phyloP scores from a whole-genome alignment of 1,284 basidiomycete species.

The Puccinia hordei region DNA sequence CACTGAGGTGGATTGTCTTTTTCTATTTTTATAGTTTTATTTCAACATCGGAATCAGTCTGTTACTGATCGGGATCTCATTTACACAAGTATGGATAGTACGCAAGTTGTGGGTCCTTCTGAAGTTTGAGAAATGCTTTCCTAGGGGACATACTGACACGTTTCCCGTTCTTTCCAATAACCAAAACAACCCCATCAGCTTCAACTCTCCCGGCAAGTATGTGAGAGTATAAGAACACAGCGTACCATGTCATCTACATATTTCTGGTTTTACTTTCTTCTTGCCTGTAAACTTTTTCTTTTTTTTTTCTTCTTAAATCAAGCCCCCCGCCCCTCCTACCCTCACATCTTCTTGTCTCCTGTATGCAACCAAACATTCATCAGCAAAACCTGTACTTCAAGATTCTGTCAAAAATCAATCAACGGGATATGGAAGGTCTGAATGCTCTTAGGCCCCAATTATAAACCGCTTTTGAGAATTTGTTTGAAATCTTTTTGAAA shows the following conservation, averaged over 20 bases:
- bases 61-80: slow-evolving; percentile 47
- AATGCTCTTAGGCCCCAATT: too few relatives aligned
- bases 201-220: slow-evolving; percentile 50
- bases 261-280: slow-evolving; percentile 1
- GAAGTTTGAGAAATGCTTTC: background rate
- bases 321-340: too few relatives aligned
- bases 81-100: slow-evolving; percentile 50
- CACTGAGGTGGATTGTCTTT: background rate
- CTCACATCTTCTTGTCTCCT: background rate
- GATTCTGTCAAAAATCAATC: too few relatives aligned
- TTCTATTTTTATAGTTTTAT: slow-evolving; percentile 39
- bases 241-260: background rate
- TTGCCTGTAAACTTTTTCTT: background rate
- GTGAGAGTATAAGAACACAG: slow-evolving; percentile 36
- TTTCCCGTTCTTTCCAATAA: background rate
- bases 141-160: background rate
- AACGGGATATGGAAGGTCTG: too few relatives aligned
- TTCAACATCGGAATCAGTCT: slow-evolving; percentile 45
- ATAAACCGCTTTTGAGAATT: too few relatives aligned
- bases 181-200: slow-evolving; percentile 11
- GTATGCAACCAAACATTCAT: background rate
- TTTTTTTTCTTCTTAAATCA: background rate
- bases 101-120: slow-evolving; percentile 46
- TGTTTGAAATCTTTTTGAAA: too few relatives aligned
- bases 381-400: background rate